Evolutionary conservation across 768 basidiomycete species (phyloP).

Genomic region (Tulasnella sp.): DNA sequence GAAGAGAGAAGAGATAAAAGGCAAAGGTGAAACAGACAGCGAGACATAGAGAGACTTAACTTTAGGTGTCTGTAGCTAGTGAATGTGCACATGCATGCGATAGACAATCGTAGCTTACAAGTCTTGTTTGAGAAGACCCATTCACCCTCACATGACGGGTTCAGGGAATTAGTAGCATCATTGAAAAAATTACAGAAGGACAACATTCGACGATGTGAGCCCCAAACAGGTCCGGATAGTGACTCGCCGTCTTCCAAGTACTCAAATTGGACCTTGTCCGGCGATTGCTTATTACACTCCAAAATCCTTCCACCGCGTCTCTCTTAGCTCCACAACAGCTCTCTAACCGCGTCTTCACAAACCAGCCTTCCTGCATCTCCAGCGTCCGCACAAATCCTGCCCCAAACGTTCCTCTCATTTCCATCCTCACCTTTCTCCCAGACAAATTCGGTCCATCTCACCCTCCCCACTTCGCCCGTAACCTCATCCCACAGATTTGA

Average conservation of each 20-base stretch:
- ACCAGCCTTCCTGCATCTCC: background rate
- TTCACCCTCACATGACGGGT: too few species aligned
- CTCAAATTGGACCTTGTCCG: background rate
- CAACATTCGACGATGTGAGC: background rate
- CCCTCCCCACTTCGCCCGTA: background rate
- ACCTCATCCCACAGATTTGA: constrained; percentile 2
- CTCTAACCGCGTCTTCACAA: background rate
- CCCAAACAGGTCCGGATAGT: background rate
- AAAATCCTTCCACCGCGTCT: background rate
- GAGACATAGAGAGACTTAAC: too few species aligned
- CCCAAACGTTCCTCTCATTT: background rate
- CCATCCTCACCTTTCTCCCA: background rate
- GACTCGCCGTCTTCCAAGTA: background rate
- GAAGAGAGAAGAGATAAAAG: too few species aligned
- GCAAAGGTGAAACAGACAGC: too few species aligned
- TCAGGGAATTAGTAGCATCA: too few species aligned
- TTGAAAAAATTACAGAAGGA: background rate
- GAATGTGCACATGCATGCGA: too few species aligned
- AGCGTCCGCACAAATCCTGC: background rate
- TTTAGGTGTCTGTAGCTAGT: too few species aligned
- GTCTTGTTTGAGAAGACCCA: too few species aligned
- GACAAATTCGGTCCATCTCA: background rate
- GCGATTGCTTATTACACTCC: background rate
- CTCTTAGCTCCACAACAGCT: background rate
- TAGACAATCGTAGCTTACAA: too few species aligned